These are phyloP conservation scores for Sechiopsis laciniata DNA, from an alignment of 306 rosid genomes.

Conservation along the genomic window DNA sequence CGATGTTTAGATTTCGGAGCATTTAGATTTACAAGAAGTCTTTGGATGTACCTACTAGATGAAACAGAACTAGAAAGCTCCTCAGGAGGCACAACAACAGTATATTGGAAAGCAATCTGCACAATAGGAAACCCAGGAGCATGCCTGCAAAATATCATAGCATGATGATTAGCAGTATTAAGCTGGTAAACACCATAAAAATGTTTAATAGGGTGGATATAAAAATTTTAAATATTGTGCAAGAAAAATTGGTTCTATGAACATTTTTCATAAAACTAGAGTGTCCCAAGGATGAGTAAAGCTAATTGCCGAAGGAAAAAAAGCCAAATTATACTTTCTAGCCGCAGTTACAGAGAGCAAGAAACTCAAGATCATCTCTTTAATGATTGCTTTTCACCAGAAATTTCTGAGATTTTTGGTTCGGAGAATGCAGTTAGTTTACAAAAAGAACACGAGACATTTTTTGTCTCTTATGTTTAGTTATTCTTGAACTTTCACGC, in stretches of 20 bases:
- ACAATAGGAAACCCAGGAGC: constrained; percentile 59
- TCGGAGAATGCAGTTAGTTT: no score
- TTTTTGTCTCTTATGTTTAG: no score
- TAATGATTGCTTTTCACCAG: no score
- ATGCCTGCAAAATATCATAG: constrained; percentile 41
- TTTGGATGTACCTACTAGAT: constrained; percentile 55
- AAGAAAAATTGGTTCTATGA: not conserved
- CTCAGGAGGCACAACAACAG: constrained; percentile 80
- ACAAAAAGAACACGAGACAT: no score
- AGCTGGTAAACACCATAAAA: constrained; percentile 11
- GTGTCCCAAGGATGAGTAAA: not conserved
- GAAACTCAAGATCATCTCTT: no score
- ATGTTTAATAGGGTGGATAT: not conserved
- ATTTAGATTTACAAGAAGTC: not conserved
- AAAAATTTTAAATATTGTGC: not conserved
- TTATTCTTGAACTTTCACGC: no score
- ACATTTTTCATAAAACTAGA: not conserved
- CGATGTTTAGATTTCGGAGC: not conserved
- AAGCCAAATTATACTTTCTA: not conserved
- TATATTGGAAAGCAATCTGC: constrained; percentile 89
- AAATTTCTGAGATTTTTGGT: no score
- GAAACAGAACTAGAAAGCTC: constrained; percentile 54
- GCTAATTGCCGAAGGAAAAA: not conserved
- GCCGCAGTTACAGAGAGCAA: no score
- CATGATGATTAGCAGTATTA: not conserved